A percentile compares a stretch with the other conserved stretches of the same genome.
phyloP scores from a whole-genome alignment of 345 rosid species.

The Ceriops tagal region DNA sequence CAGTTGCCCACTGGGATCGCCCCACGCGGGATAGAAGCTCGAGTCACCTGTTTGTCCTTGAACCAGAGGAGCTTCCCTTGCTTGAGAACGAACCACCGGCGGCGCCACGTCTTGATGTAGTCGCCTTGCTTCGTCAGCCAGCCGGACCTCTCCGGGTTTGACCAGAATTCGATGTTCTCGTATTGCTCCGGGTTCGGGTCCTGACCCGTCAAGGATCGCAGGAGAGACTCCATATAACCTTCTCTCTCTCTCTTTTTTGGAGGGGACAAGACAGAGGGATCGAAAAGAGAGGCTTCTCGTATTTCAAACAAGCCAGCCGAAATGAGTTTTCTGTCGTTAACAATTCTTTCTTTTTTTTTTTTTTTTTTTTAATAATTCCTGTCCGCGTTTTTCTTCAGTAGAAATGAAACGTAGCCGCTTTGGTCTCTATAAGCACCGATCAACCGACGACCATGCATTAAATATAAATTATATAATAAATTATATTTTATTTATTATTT shows the following conservation, averaged over 20 bases:
- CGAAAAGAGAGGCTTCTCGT: not conserved
- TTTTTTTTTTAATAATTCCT: no score
- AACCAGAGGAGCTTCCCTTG: slow-evolving; percentile 36
- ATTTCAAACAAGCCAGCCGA: not conserved
- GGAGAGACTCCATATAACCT: slow-evolving; percentile 21
- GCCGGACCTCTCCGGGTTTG: slow-evolving; percentile 29
- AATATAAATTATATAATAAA: no score
- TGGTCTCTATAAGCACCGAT: no score
- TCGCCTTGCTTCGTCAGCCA: slow-evolving; percentile 32
- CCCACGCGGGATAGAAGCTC: slow-evolving; percentile 25
- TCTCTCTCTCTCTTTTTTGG: no score
- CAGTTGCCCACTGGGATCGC: slow-evolving; percentile 27
- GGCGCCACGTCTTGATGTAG: slow-evolving; percentile 30
- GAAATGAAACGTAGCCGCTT: no score
- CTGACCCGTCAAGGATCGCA: slow-evolving; percentile 28
- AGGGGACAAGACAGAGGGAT: not conserved
- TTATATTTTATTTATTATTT: no score
- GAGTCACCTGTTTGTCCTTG: slow-evolving; percentile 24
- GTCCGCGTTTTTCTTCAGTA: no score
- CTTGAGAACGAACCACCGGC: slow-evolving; percentile 32
- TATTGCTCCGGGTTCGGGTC: slow-evolving; percentile 31
- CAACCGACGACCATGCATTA: no score
- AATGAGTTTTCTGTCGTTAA: not conserved
- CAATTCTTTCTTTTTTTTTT: no score
- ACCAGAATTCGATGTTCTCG: slow-evolving; percentile 27